Conservation (phyloP, 1,284 basidiomycete genomes). For the Amylostereum areolatum region DNA sequence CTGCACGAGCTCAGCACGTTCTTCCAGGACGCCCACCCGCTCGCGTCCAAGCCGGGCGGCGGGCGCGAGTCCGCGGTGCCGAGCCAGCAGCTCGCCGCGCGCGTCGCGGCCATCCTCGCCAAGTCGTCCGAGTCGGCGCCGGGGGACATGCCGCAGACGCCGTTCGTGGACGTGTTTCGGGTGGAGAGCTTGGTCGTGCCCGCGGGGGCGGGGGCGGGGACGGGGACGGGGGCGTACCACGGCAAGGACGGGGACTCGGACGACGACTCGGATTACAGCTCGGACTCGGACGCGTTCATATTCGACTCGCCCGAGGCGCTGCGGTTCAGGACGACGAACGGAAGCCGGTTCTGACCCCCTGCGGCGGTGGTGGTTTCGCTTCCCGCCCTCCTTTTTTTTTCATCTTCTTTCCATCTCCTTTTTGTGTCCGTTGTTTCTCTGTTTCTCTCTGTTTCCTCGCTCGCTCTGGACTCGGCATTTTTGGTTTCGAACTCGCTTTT, state of each 20-base stretch:
- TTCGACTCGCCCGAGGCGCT: conserved; percentile 43
- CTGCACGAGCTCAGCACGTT: conserved; percentile 83
- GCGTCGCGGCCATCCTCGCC: conserved; percentile 73
- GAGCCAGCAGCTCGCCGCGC: conserved; percentile 62
- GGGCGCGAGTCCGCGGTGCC: conserved; percentile 29
- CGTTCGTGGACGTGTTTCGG: conserved; percentile 71
- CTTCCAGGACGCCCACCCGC: conserved; percentile 58
- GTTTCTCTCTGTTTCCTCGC: not conserved
- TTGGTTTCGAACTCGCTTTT: too few relatives aligned
- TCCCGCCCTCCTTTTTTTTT: not conserved
- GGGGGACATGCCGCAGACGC: conserved; percentile 64
- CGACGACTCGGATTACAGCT: conserved; percentile 27
- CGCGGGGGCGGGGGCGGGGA: too few relatives aligned
- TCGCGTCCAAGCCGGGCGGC: conserved; percentile 10
- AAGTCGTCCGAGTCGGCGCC: conserved; percentile 55
- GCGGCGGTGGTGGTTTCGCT: not conserved
- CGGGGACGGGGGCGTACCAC: too few relatives aligned
- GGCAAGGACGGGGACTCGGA: conserved; percentile 33
- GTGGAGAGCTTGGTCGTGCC: conserved; percentile 40
- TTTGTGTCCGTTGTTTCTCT: not conserved
- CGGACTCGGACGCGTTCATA: conserved; percentile 63
- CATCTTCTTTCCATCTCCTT: not conserved
- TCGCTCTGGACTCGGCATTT: not conserved
- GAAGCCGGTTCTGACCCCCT: not conserved
- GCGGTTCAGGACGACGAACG: conserved; percentile 7